These are phyloP conservation scores for Acidiella bohemica DNA, from an alignment of 495 filamentous ascomycete species.

Conservation along the genomic window DNA sequence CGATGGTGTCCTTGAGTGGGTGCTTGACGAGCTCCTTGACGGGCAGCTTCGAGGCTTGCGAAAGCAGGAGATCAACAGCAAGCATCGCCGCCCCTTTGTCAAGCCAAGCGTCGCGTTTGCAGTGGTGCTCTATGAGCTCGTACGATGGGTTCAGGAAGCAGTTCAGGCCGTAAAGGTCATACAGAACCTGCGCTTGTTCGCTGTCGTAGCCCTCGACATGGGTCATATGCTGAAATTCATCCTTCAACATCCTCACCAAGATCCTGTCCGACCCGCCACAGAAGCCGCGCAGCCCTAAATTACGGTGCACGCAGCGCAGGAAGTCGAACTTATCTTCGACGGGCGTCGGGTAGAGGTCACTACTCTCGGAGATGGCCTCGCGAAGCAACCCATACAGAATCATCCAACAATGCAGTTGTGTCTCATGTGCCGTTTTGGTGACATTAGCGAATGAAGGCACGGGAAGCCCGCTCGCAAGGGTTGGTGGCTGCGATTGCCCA, in stretches of 20 bases:
- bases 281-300: constrained; percentile 70
- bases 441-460: constrained; percentile 44
- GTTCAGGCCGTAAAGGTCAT: constrained; percentile 73
- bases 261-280: constrained; percentile 75
- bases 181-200: constrained; percentile 78
- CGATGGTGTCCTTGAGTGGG: constrained; percentile 73
- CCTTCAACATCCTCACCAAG: constrained; percentile 77
- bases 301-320: constrained; percentile 65
- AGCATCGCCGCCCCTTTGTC: constrained; percentile 61
- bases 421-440: constrained; percentile 48
- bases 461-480: constrained; percentile 30
- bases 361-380: constrained; percentile 57
- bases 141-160: constrained; percentile 54
- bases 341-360: constrained; percentile 44
- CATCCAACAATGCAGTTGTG: constrained; percentile 80
- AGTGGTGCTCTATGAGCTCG: constrained; percentile 54
- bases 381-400: constrained; percentile 62
- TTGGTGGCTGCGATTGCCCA: constrained; percentile 41
- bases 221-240: constrained; percentile 41
- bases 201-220: constrained; percentile 33
- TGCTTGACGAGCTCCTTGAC: constrained; percentile 86
- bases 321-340: constrained; percentile 60
- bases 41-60: constrained; percentile 66
- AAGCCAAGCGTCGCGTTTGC: constrained; percentile 51
- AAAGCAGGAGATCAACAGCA: constrained; percentile 68